Percentiles rank a stretch among this genome's conserved stretches.
These are phyloP conservation scores for Paraconiothyrium sp. DNA, from an alignment of 2,329 filamentous ascomycete species.

Conservation along the genomic window DNA sequence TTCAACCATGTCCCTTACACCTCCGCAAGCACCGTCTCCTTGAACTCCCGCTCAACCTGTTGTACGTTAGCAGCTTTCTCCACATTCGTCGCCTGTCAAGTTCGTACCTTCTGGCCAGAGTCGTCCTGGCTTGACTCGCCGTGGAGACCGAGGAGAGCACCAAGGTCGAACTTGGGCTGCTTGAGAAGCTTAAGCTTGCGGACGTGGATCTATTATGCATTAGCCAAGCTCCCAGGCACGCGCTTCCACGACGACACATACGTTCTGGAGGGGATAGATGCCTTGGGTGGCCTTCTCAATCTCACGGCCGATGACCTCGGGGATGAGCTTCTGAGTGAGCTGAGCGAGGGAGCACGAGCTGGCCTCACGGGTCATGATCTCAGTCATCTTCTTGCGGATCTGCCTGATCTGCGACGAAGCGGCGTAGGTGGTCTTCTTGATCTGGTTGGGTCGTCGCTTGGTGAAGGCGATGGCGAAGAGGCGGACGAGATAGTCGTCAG, in stretches of 20 bases:
- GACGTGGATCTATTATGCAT: conserved; percentile 83
- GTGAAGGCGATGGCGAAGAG: conserved; percentile 99
- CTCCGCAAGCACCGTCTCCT: conserved; percentile 93
- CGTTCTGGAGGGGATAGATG: conserved; percentile 99
- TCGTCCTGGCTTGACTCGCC: conserved; percentile 97
- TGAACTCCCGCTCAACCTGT: conserved; percentile 89
- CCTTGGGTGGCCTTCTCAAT: conserved; percentile 99
- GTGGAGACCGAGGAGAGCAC: conserved; percentile 94
- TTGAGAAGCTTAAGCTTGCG: conserved; percentile 99
- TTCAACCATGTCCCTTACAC: conserved; percentile 72
- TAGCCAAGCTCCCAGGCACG: conserved; percentile 30
- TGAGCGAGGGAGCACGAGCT: conserved; percentile 93
- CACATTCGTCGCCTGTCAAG: background rate
- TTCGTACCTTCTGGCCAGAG: conserved; percentile 87
- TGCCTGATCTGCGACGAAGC: conserved; percentile 95
- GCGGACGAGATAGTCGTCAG: conserved; percentile 98
- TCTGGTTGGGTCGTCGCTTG: conserved; percentile 98
- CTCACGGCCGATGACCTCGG: conserved; percentile 98
- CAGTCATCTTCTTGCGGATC: conserved; percentile 99
- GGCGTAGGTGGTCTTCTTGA: conserved; percentile 99
- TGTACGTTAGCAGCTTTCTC: conserved; percentile 18
- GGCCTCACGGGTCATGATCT: conserved; percentile 98
- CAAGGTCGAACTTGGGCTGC: conserved; percentile 98
- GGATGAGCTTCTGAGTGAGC: conserved; percentile 98
- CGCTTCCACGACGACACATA: conserved; percentile 57